Evolutionary conservation across 179 eudicot genomes (phyloP), one percentile per base, ranked within the genome.

Genomic region (Gypsophila paniculata): DNA sequence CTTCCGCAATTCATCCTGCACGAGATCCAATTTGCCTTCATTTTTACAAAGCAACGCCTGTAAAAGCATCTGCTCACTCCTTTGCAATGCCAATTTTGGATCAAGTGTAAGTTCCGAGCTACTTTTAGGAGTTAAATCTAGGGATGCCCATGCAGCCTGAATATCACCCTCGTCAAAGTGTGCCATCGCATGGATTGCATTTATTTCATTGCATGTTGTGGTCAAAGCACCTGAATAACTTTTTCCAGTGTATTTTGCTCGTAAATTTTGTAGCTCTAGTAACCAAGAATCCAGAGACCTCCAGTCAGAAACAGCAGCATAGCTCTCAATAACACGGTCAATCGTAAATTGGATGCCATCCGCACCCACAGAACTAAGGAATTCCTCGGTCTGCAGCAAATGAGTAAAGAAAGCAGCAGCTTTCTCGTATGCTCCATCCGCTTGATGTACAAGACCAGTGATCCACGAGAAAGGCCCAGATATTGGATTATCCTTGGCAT

Each of bases 61-160:
- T 84, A 95, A 87, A 75, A 95, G 96, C 98, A 95, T 90, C 80
- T 95, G 99, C 78, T 95, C 99, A 71, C 99, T 95, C 84, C 99
- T 88, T 78, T 89, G 98, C 84, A 95, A 76, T 62, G 96, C 99
- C 80, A 90, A 71, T 80, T 83, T 90, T 55, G 99, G 99, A 86
- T 95, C 96, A 65, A 92, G 93, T 25, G 99, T 88, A 77, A 90
- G 96, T 77, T 92, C 96, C 74, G 82, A 84, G 85, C 98, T 90
- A 76, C 98, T 90, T 87, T 95, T 92, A 54, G 96, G 91, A 60
- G 99, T 95, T 89, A 95, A 83, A 82, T 92, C 99, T 71, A 95
- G 88, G 77, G 82, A 92, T 10, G 96, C 86, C 96, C 98, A 93
- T 63, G 98, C 85, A 61, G 98, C 97, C 73, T 65, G 84, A 76